A percentile compares a stretch with the other conserved stretches of the same genome.
These are phyloP conservation scores for Lepidium aucheri DNA, from an alignment of 345 rosid genomes.

Conservation along the genomic window DNA sequence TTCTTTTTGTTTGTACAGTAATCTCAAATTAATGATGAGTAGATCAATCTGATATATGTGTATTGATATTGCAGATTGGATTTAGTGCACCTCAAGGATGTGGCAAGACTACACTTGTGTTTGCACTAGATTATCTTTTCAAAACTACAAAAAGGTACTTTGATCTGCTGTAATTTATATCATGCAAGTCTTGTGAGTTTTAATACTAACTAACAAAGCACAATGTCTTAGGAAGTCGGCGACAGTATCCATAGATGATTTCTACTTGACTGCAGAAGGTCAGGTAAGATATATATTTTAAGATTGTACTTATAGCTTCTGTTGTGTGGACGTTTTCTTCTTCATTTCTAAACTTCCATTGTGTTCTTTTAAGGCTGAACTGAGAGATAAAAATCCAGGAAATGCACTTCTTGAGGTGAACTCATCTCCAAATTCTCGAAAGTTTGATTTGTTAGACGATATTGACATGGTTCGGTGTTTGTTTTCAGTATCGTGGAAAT, in stretches of 20 bases:
- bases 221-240: slow-evolving; percentile 61
- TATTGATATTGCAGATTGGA: slow-evolving; percentile 60
- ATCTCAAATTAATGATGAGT: not conserved
- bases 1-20: not conserved
- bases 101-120: slow-evolving; percentile 96
- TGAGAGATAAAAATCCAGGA: slow-evolving; percentile 67
- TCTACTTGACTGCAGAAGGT: slow-evolving; percentile 78
- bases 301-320: not conserved
- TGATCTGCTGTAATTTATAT: not conserved
- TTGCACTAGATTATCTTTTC: slow-evolving; percentile 90
- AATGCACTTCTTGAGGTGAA: slow-evolving; percentile 77
- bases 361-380: slow-evolving; percentile 38
- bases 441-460: not conserved
- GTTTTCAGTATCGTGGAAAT: slow-evolving; percentile 73
- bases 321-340: not conserved
- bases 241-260: slow-evolving; percentile 85
- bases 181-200: not conserved
- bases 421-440: slow-evolving; percentile 1
- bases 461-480: not conserved
- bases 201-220: not conserved
- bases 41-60: not conserved
- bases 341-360: not conserved
- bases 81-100: slow-evolving; percentile 98
- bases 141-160: slow-evolving; percentile 59
- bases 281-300: slow-evolving; percentile 44